A percentile compares a stretch with the other conserved stretches of the same genome.
Evolutionary conservation across 441 rosid species (phyloP).

Genomic region (Macaranga tanarius): DNA sequence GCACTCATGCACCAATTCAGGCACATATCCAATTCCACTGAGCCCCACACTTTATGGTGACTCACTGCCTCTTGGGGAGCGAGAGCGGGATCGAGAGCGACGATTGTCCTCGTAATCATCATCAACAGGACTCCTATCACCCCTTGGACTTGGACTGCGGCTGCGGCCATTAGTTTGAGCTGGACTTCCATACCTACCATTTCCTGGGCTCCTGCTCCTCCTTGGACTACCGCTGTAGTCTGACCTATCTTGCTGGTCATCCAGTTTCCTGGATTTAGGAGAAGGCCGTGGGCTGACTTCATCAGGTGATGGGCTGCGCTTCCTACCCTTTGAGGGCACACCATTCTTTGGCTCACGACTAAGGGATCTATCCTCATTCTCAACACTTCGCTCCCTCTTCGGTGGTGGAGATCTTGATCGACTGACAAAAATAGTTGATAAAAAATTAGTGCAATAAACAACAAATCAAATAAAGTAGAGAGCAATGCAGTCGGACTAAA

Average conservation of each 20-base stretch:
- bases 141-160: constrained; percentile 39
- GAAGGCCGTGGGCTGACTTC: constrained; percentile 45
- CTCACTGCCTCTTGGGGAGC: constrained; percentile 50
- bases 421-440: constrained; percentile 32
- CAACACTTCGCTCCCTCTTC: constrained; percentile 53
- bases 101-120: constrained; percentile 45
- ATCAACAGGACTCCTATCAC: constrained; percentile 53
- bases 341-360: constrained; percentile 52
- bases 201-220: constrained; percentile 37
- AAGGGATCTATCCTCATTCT: constrained; percentile 38
- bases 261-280: constrained; percentile 28
- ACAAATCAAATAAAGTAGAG: neutral
- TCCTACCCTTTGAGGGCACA: constrained; percentile 43
- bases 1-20: neutral
- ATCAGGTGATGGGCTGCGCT: constrained; percentile 44
- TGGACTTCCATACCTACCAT: constrained; percentile 40
- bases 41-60: constrained; percentile 40
- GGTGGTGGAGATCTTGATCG: constrained; percentile 65
- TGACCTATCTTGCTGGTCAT: constrained; percentile 27
- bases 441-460: neutral
- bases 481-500: neutral
- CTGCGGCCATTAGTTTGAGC: constrained; percentile 42
- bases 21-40: neutral
- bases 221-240: constrained; percentile 37
- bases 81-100: constrained; percentile 21